These are phyloP conservation scores for Moniliella sp. DNA, from an alignment of 1,284 basidiomycete species.

Conservation along the genomic window DNA sequence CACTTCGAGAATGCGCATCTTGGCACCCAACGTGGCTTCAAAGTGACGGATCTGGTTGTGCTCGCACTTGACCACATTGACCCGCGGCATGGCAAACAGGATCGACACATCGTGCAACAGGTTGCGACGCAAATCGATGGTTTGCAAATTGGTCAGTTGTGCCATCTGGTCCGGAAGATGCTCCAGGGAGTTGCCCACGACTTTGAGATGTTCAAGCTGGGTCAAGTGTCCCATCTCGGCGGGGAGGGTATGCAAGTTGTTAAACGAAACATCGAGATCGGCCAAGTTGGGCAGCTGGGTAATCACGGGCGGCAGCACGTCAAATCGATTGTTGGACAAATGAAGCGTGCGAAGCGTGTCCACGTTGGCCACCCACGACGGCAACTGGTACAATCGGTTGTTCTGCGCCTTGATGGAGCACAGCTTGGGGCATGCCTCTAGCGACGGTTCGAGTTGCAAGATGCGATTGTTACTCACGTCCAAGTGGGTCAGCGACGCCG, in stretches of 20 bases:
- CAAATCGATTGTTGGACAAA: slow-evolving; percentile 91
- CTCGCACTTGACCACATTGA: slow-evolving; percentile 19
- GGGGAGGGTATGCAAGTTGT: slow-evolving; percentile 62
- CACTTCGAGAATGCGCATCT: slow-evolving; percentile 15
- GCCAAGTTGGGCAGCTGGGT: slow-evolving; percentile 52
- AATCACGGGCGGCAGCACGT: slow-evolving; percentile 53
- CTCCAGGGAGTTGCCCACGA: slow-evolving; percentile 23
- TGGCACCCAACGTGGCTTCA: slow-evolving; percentile 12
- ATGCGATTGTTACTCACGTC: slow-evolving; percentile 87
- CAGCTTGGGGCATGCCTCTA: slow-evolving; percentile 57
- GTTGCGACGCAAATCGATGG: slow-evolving; percentile 25
- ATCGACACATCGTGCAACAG: slow-evolving; percentile 18
- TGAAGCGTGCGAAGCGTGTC: slow-evolving; percentile 57
- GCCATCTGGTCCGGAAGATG: slow-evolving; percentile 17
- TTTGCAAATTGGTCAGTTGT: slow-evolving; percentile 13
- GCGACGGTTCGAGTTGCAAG: slow-evolving; percentile 58
- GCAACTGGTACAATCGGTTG: slow-evolving; percentile 70
- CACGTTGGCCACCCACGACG: slow-evolving; percentile 61
- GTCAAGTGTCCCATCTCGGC: slow-evolving; percentile 52
- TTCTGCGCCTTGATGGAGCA: slow-evolving; percentile 63
- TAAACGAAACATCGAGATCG: slow-evolving; percentile 87
- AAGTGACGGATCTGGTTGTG: slow-evolving; percentile 27
- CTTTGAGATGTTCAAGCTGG: slow-evolving; percentile 19
- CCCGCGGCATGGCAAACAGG: slow-evolving; percentile 15
- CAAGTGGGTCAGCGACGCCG: slow-evolving; percentile 53